These are phyloP conservation scores for Porphyridium purpureum DNA, from an alignment of 23 red algal genomes.

Conservation along the genomic window DNA sequence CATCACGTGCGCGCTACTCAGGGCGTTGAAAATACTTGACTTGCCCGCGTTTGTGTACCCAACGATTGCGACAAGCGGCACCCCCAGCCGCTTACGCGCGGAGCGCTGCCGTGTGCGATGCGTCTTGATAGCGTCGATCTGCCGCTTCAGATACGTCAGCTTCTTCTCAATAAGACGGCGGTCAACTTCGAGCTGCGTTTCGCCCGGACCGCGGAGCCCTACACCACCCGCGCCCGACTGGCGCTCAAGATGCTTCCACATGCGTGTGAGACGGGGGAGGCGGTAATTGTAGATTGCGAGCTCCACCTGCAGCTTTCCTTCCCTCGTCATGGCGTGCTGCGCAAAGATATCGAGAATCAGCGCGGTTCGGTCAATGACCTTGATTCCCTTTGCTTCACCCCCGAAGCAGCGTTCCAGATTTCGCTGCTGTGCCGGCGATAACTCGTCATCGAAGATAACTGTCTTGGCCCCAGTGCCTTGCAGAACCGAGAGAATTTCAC, in stretches of 20 bases:
- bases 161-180: constrained; percentile 38
- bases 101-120: constrained; percentile 33
- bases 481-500: constrained; percentile 31
- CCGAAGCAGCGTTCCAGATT: constrained; percentile 68
- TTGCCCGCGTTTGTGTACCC: constrained; percentile 85
- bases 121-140: constrained; percentile 40
- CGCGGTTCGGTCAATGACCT: constrained; percentile 93
- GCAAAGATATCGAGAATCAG: constrained; percentile 98
- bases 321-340: constrained; percentile 73
- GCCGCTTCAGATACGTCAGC: constrained; percentile 41
- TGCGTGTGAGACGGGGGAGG: constrained; percentile 65
- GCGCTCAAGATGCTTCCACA: constrained; percentile 84
- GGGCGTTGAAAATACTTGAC: constrained; percentile 42
- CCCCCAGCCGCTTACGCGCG: constrained; percentile 22
- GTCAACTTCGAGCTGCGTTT: constrained; percentile 88
- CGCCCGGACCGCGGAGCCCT: constrained; percentile 78
- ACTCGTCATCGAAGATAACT: constrained; percentile 71
- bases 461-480: constrained; percentile 30
- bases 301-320: constrained; percentile 88
- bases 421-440: constrained; percentile 82
- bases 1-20: constrained; percentile 35
- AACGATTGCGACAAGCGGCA: constrained; percentile 57
- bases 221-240: constrained; percentile 72
- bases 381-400: constrained; percentile 49
- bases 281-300: constrained; percentile 92